Percentiles rank a stretch among this genome's conserved stretches.
Evolutionary conservation across 1,284 basidiomycete species (phyloP).

Genomic region (Fistulinella staudtii): DNA sequence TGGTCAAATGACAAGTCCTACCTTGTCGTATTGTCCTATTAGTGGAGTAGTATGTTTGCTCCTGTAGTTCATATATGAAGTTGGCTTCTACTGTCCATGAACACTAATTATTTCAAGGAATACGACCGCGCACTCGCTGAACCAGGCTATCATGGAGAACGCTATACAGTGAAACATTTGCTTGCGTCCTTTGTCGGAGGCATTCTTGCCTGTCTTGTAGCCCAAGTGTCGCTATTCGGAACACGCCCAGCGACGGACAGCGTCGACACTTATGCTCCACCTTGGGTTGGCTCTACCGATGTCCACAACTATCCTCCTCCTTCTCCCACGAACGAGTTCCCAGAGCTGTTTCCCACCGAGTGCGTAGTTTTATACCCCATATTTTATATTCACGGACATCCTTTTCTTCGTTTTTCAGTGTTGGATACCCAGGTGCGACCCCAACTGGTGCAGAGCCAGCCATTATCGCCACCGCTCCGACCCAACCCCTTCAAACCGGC

Average conservation of each 20-base stretch:
- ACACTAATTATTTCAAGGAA: constrained; percentile 16
- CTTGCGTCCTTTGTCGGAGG: constrained; percentile 28
- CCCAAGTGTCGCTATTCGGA: constrained; percentile 27
- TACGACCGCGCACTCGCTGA: constrained; percentile 17
- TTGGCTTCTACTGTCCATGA: constrained; percentile 5
- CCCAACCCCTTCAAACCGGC: constrained; percentile 70
- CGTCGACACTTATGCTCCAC: neutral
- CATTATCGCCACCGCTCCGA: constrained; percentile 72
- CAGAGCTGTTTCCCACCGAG: constrained; percentile 6
- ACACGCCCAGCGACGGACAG: too few species aligned
- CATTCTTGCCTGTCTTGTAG: constrained; percentile 22
- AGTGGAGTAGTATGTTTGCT: too few species aligned
- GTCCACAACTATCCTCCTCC: neutral
- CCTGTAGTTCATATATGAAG: too few species aligned
- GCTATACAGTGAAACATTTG: constrained; percentile 22
- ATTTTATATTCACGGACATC: neutral
- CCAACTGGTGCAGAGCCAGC: constrained; percentile 82
- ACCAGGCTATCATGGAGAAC: neutral
- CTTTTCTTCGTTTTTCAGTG: constrained; percentile 22
- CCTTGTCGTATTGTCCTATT: too few species aligned
- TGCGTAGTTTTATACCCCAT: constrained; percentile 5
- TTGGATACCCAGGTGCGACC: constrained; percentile 80
- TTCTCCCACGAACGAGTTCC: neutral
- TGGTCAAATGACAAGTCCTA: too few species aligned
- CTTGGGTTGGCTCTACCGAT: neutral